Base-by-base conservation (phyloP, 805 yeast genomes). In the Candida dendrica region DNA sequence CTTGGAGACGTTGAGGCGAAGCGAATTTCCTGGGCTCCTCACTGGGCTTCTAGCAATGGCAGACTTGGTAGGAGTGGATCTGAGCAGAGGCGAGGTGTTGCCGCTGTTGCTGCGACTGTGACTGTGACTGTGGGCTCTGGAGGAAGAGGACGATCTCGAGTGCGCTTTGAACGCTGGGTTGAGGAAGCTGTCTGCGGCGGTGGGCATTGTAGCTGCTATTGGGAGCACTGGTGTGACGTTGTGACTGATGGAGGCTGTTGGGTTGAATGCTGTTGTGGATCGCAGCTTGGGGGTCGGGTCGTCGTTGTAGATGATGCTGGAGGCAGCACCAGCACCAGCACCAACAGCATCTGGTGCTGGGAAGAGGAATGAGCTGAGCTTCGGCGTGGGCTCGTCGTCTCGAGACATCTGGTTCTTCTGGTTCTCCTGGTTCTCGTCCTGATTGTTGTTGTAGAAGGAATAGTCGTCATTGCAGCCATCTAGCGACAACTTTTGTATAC, bases 161-260 rank as follows among this genome's bases (percentile, higher is more conserved):
- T 24, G 6, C 31, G 24, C 20, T 39, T 39, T 27, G 10, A 27
- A 27, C 13, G 30, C 30, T 27, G 30, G 30, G n/a, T 27, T 27
- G 5, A 27, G 13, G 10, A 27, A 27, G n/a, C 30, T 6, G 6
- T 31, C 16, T 15, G 6, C 16, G 6, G n/a, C 16, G 3, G 3
- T n/a, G 9, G n/a, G n/a, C 34, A 32, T 32, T 16, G 14, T 32
- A 6, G 6, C 13, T 16, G 19, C 8, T 3, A 6, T 15, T 32
- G 34, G 13, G 9, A 16, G 9, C 17, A 27, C 30, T 2, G 53
- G 51, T 2, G 53, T 49, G 17, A 47, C 53, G 22, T 49, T 49
- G 33, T 49, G 41, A 18, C 46, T 36, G 37, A 43, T 24, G 18
- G 10, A 19, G 4, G 13, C 35, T 30, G 30, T 4, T 18, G 27